Evolutionary conservation across 2,329 filamentous ascomycete species (phyloP).

Genomic region (Paradendryphiella salina): DNA sequence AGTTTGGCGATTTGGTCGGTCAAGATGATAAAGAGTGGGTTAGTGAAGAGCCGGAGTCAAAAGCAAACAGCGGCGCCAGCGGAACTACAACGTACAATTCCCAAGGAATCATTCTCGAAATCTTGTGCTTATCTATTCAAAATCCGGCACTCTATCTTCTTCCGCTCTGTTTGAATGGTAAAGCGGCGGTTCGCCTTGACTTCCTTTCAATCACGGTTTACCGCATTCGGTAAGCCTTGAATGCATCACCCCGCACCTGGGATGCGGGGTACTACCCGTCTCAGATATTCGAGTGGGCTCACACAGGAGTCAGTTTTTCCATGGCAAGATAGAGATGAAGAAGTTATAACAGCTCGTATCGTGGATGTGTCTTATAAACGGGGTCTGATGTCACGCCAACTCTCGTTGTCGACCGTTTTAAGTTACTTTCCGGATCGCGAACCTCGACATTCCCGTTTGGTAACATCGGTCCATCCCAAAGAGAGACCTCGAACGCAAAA

Average conservation of each 20-base stretch:
- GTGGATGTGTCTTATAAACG: neutral
- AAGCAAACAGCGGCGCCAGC: neutral
- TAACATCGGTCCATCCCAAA: no score
- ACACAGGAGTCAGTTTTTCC: neutral
- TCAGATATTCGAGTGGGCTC: neutral
- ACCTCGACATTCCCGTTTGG: no score
- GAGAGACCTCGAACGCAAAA: no score
- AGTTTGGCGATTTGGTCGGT: neutral
- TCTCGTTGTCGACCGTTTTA: neutral
- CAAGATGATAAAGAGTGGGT: neutral
- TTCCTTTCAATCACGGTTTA: slow-evolving; percentile 16
- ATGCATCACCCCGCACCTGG: slow-evolving; percentile 29
- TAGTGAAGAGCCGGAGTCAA: slow-evolving; percentile 2
- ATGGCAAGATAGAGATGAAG: neutral
- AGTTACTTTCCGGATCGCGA: neutral
- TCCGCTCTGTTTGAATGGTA: slow-evolving; percentile 8
- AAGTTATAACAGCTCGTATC: neutral
- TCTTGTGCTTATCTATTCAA: slow-evolving; percentile 2
- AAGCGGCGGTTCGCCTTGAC: slow-evolving; percentile 13
- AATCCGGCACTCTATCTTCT: neutral
- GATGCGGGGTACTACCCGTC: slow-evolving; percentile 22
- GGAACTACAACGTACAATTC: neutral
- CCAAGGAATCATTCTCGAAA: neutral
- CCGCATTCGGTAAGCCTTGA: slow-evolving; percentile 26
- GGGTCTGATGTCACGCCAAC: neutral